phyloP scores from a whole-genome alignment of 768 basidiomycete species.

The Leccinum boreale region DNA sequence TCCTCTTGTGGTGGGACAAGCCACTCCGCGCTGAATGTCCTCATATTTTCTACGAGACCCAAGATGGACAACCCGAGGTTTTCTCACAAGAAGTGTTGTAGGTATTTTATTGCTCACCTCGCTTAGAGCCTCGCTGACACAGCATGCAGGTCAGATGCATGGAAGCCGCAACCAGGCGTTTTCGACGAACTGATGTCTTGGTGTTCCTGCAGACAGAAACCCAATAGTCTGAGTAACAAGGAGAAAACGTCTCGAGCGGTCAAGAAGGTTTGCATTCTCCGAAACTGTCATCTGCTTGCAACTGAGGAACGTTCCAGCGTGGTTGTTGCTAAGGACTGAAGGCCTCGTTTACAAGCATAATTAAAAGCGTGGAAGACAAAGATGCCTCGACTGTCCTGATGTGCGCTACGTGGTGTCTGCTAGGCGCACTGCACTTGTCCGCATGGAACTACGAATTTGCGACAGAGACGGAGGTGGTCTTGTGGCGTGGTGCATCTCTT shows the following conservation, averaged over 20 bases:
- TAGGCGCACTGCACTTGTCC: not conserved
- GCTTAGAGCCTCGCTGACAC: not conserved
- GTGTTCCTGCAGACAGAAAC: not conserved
- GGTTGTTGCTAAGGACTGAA: not conserved
- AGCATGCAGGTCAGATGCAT: not conserved
- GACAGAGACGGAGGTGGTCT: not conserved
- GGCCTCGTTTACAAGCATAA: not conserved
- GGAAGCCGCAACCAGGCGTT: not conserved
- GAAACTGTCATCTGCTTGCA: not conserved
- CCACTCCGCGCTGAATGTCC: not conserved
- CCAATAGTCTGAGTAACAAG: not conserved
- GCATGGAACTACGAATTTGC: not conserved
- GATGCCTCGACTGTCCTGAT: not conserved
- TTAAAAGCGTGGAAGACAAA: not conserved
- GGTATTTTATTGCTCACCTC: not conserved
- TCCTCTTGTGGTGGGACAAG: conserved; percentile 1
- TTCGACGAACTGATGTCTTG: not conserved
- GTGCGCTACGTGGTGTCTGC: not conserved
- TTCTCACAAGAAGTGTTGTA: not conserved
- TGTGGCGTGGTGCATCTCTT: not conserved
- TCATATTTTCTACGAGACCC: not conserved
- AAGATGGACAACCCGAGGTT: not conserved
- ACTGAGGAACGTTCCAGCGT: not conserved
- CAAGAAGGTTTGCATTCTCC: not conserved
- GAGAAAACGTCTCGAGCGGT: not conserved